phyloP scores from a whole-genome alignment of 345 rosid species.

The Sonneratia caseolaris region DNA sequence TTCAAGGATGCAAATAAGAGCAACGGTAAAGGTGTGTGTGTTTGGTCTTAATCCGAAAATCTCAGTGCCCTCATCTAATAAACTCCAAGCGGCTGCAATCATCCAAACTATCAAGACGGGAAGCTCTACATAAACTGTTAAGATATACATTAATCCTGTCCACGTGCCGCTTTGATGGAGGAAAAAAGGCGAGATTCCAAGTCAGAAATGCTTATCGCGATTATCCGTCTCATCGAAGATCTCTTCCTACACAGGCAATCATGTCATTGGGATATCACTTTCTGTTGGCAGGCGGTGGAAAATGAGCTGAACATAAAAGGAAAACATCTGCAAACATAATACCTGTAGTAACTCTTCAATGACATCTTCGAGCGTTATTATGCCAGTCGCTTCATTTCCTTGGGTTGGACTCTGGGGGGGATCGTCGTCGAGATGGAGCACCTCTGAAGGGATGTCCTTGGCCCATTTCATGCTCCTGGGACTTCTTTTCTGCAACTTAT shows the following conservation, averaged over 20 bases:
- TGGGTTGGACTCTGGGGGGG: slow-evolving; percentile 17
- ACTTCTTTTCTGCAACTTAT: slow-evolving; percentile 13
- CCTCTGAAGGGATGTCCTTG: slow-evolving; percentile 27
- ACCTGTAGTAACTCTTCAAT: slow-evolving; percentile 61
- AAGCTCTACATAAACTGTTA: background rate
- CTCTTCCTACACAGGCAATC: slow-evolving; percentile 39
- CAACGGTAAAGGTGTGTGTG: slow-evolving; percentile 40
- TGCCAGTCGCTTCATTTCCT: slow-evolving; percentile 39
- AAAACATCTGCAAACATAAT: background rate
- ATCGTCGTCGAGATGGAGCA: slow-evolving; percentile 26
- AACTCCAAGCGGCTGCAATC: no score
- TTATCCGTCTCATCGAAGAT: slow-evolving; percentile 58
- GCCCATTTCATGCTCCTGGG: slow-evolving; percentile 41
- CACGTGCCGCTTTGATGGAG: background rate
- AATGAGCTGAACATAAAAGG: background rate
- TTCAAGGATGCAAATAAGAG: slow-evolving; percentile 39
- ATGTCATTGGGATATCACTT: background rate
- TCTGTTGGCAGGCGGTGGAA: background rate
- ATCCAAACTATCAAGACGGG: background rate
- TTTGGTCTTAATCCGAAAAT: slow-evolving; percentile 38
- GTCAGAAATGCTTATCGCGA: slow-evolving; percentile 6
- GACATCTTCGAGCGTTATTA: slow-evolving; percentile 61
- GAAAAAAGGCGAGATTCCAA: background rate
- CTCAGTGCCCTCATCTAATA: background rate
- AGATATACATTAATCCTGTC: background rate